Percentiles rank a stretch among this genome's conserved stretches.
Evolutionary conservation across 352 stramenopile genomes (phyloP).

Genomic region (Pythium utonaiense): DNA sequence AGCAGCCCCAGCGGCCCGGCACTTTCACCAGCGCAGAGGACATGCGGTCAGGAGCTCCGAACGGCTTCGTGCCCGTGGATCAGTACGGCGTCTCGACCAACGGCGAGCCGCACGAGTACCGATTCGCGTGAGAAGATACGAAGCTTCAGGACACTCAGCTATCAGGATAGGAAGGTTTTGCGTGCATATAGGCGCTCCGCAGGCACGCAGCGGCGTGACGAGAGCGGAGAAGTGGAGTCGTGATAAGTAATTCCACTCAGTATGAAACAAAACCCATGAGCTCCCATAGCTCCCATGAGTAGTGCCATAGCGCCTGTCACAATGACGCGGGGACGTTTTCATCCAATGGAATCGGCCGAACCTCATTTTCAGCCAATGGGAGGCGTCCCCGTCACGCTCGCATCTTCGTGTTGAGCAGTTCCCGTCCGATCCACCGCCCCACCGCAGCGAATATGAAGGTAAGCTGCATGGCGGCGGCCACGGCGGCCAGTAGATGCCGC

Average conservation of each 20-base stretch:
- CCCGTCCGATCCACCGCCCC: conserved; percentile 1
- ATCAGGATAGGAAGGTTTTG: conserved; percentile 3
- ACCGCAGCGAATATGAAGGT: conserved; percentile 61
- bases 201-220: not conserved
- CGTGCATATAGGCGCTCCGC: not conserved
- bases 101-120: conserved; percentile 24
- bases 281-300: not conserved
- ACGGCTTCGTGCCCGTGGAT: conserved; percentile 21
- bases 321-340: not conserved
- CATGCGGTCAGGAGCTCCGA: conserved; percentile 4
- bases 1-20: conserved; percentile 35
- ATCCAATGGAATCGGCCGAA: not conserved
- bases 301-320: not conserved
- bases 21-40: conserved; percentile 40
- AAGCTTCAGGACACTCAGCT: not conserved
- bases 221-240: not conserved
- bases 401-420: not conserved
- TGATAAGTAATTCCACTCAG: not conserved
- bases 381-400: conserved; percentile 44
- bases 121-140: conserved; percentile 12
- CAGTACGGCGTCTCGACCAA: conserved; percentile 15
- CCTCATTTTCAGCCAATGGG: conserved; percentile 47
- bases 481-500: conserved; percentile 2
- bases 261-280: not conserved
- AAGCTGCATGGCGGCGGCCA: conserved; percentile 3